A percentile compares a stretch with the other conserved stretches of the same genome.
These are phyloP conservation scores for Erysiphe pulchra DNA, from an alignment of 2,329 filamentous ascomycete species.

Conservation along the genomic window DNA sequence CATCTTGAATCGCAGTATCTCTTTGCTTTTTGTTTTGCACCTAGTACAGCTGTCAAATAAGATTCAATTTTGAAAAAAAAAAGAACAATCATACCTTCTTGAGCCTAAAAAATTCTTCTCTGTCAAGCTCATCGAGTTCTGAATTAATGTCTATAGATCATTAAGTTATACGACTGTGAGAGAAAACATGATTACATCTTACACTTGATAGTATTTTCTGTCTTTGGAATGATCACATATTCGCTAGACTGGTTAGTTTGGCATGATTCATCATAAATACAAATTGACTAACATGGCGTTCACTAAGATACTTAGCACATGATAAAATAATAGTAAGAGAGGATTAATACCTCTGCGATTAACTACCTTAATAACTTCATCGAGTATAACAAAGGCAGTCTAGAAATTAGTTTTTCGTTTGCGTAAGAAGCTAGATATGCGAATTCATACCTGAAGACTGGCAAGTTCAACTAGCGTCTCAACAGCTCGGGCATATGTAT, in stretches of 20 bases:
- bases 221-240: constrained; percentile 89
- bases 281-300: constrained; percentile 54
- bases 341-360: constrained; percentile 55
- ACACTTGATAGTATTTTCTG: constrained; percentile 99
- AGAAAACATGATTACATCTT: constrained; percentile 10
- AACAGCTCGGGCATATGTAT: constrained; percentile 87
- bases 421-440: no score
- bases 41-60: constrained; percentile 6
- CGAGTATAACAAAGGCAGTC: constrained; percentile 92
- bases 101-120: constrained; percentile 91
- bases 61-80: not conserved
- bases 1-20: constrained; percentile 45
- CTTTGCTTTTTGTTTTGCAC: constrained; percentile 65
- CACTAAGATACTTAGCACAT: constrained; percentile 23
- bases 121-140: constrained; percentile 85
- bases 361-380: constrained; percentile 98
- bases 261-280: no score
- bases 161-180: not conserved
- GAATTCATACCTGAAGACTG: constrained; percentile 42
- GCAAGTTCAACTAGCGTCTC: constrained; percentile 89
- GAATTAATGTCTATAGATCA: constrained; percentile 63
- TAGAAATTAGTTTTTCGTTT: constrained; percentile 10
- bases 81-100: constrained; percentile 41
- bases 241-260: constrained; percentile 24
- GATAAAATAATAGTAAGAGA: no score